Conservation (phyloP, 2,329 filamentous ascomycete genomes). For the Colletotrichum zoysiae region DNA sequence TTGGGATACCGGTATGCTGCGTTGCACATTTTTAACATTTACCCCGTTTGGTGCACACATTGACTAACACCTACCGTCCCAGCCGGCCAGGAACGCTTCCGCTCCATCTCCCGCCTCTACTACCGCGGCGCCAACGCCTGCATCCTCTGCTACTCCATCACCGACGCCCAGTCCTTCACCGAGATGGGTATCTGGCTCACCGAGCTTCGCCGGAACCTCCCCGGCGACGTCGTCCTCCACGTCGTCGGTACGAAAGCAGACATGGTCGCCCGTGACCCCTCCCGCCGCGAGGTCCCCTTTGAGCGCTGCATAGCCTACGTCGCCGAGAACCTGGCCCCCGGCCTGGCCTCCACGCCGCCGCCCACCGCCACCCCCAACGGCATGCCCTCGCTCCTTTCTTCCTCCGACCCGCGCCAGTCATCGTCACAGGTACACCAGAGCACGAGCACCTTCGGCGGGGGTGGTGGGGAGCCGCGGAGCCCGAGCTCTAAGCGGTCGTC, state of each 20-base stretch:
- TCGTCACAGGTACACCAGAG: constrained; percentile 36
- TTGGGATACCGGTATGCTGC: constrained; percentile 82
- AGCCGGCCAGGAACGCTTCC: constrained; percentile 94
- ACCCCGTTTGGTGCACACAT: neutral
- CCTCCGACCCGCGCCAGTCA: constrained; percentile 44
- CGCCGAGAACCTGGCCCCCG: constrained; percentile 87
- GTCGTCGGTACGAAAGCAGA: constrained; percentile 97
- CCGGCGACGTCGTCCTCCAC: constrained; percentile 84
- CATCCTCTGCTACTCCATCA: constrained; percentile 95
- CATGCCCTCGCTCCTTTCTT: constrained; percentile 44
- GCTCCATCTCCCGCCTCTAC: constrained; percentile 94
- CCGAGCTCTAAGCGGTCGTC: constrained; percentile 76
- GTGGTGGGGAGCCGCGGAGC: constrained; percentile 66
- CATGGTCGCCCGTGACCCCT: constrained; percentile 86
- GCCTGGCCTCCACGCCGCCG: constrained; percentile 74
- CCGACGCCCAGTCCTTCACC: constrained; percentile 84
- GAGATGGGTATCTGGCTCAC: constrained; percentile 94
- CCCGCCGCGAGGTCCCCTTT: constrained; percentile 86
- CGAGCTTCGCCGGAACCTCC: constrained; percentile 84
- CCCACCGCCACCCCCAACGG: constrained; percentile 66
- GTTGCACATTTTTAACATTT: constrained; percentile 20
- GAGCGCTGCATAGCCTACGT: constrained; percentile 97
- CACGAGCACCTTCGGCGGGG: constrained; percentile 51
- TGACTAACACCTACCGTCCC: constrained; percentile 26
- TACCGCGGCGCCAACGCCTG: constrained; percentile 96